Conservation (phyloP, 2,329 filamentous ascomycete species). For the Colletotrichum brevisporum region DNA sequence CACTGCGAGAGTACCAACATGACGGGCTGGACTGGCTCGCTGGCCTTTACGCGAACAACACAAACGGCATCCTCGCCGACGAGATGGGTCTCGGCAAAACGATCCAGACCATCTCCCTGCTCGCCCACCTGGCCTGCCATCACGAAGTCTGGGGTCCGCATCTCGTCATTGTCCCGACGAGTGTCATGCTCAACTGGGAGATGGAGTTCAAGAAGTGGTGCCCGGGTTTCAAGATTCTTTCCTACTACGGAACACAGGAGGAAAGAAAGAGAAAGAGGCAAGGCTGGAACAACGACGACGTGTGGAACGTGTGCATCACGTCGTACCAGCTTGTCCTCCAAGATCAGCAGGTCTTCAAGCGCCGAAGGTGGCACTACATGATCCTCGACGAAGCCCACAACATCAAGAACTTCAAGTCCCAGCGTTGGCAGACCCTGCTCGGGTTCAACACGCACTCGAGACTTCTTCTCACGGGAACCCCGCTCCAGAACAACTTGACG, state of each 20-base stretch:
- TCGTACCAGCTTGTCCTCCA: conserved; percentile 97
- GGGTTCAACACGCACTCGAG: conserved; percentile 93
- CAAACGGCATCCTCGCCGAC: conserved; percentile 96
- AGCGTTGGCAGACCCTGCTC: conserved; percentile 94
- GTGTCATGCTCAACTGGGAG: conserved; percentile 99
- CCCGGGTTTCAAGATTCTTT: conserved; percentile 96
- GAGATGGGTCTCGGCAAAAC: conserved; percentile 99
- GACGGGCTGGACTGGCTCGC: conserved; percentile 98
- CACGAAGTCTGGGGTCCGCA: conserved; percentile 97
- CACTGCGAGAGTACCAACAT: conserved; percentile 94
- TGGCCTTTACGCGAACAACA: conserved; percentile 90
- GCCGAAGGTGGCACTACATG: conserved; percentile 96
- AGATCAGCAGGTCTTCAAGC: conserved; percentile 93
- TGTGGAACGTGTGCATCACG: conserved; percentile 98
- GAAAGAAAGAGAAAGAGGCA: conserved; percentile 92
- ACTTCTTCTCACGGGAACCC: conserved; percentile 91
- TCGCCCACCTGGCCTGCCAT: conserved; percentile 92
- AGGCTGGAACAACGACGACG: conserved; percentile 93
- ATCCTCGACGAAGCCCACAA: conserved; percentile 99
- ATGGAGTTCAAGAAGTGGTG: conserved; percentile 99
- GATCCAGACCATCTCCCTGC: conserved; percentile 94
- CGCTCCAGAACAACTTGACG: conserved; percentile 95
- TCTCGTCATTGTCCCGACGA: conserved; percentile 95
- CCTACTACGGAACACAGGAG: conserved; percentile 95
- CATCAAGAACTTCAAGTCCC: conserved; percentile 99